These are phyloP conservation scores for Penicillium fimorum DNA, from an alignment of 495 filamentous ascomycete genomes.

Conservation along the genomic window DNA sequence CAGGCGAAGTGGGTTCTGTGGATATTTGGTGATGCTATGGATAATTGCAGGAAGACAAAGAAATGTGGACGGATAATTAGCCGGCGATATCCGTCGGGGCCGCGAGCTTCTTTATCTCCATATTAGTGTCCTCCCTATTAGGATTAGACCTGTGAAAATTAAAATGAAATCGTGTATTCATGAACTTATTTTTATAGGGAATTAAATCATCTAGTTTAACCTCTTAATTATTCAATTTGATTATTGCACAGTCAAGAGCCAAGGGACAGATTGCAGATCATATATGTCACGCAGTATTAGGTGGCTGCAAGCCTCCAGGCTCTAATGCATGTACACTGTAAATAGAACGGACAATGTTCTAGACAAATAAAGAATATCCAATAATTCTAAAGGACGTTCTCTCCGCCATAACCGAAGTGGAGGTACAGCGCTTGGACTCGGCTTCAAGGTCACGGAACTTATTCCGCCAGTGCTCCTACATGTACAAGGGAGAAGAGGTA, in stretches of 20 bases:
- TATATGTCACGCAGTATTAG: background rate
- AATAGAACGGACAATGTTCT: background rate
- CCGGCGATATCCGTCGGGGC: conserved; percentile 22
- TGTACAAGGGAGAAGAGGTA: background rate
- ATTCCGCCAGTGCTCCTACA: conserved; percentile 17
- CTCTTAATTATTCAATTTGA: background rate
- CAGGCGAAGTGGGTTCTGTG: conserved; percentile 10
- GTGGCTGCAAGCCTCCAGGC: background rate
- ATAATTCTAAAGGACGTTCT: background rate
- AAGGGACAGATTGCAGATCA: background rate
- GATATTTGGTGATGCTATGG: conserved; percentile 12
- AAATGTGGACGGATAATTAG: conserved; percentile 13
- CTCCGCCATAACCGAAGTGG: conserved; percentile 20
- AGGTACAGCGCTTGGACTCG: conserved; percentile 22
- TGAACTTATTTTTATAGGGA: background rate
- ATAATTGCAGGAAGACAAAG: conserved; percentile 7
- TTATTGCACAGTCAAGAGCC: background rate
- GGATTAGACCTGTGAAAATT: background rate
- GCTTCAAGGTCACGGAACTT: conserved; percentile 18
- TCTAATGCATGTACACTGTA: background rate
- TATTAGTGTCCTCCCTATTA: background rate
- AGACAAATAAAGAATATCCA: background rate
- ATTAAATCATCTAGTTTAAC: background rate
- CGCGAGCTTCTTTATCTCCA: background rate
- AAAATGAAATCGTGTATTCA: background rate